Evolutionary conservation across 202 grass and related monocot species (phyloP).

Genomic region (Setaria italica): DNA sequence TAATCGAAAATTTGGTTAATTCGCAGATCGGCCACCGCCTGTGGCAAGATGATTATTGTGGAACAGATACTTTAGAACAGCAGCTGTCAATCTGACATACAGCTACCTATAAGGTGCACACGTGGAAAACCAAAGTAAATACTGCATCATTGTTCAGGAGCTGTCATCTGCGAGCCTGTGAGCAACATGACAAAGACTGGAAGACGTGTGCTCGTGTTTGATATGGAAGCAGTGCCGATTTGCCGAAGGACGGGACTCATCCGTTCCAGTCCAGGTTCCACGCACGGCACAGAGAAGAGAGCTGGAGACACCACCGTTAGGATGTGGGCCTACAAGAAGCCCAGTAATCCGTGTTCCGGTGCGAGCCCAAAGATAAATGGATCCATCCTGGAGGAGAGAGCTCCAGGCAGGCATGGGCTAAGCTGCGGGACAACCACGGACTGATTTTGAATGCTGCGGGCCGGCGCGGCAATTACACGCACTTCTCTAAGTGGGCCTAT

Average conservation of each 20-base stretch:
- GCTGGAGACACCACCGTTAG: not conserved
- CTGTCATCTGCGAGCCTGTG: not conserved
- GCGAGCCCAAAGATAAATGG: too few species aligned
- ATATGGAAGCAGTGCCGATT: not conserved
- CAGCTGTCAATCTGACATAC: too few species aligned
- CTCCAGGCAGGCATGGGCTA: too few species aligned
- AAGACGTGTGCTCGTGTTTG: not conserved
- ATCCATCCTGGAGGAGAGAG: too few species aligned
- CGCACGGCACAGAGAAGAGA: too few species aligned
- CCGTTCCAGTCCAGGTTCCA: too few species aligned
- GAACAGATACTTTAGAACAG: not conserved
- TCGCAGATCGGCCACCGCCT: not conserved
- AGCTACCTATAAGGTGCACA: not conserved
- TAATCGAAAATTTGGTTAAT: not conserved
- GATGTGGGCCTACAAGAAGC: not conserved
- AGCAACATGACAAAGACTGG: not conserved
- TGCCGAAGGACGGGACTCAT: too few species aligned
- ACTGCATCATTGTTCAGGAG: not conserved
- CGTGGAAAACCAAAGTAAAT: not conserved
- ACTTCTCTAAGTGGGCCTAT: too few species aligned
- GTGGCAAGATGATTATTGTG: not conserved
- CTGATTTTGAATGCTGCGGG: too few species aligned
- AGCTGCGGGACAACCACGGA: too few species aligned
- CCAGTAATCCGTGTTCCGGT: too few species aligned
- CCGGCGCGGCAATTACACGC: too few species aligned